These are phyloP conservation scores for Eragrostis nindensis DNA, from an alignment of 176 grass and related monocot species.

Conservation along the genomic window DNA sequence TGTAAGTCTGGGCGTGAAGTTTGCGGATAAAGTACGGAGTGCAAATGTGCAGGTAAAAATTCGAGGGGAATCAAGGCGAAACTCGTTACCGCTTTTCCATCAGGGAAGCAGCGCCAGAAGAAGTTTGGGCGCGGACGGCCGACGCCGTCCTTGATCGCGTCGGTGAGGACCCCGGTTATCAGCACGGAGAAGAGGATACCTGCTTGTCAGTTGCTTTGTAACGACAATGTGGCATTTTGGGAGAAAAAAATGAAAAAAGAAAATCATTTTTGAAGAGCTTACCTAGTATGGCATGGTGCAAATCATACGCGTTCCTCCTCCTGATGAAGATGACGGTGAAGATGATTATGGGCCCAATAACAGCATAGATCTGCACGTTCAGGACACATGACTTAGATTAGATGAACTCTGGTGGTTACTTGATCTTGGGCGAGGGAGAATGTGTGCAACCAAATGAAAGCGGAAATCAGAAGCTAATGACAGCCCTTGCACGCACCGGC, in stretches of 20 bases:
- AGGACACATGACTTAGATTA: background rate
- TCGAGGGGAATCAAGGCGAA: background rate
- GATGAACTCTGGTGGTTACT: too few relatives aligned
- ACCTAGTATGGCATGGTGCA: slow-evolving; percentile 57
- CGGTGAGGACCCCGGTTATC: slow-evolving; percentile 54
- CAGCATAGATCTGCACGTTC: slow-evolving; percentile 33
- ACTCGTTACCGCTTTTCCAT: slow-evolving; percentile 41
- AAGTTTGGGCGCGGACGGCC: slow-evolving; percentile 46
- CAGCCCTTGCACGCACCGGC: slow-evolving; percentile 10
- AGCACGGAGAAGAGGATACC: slow-evolving; percentile 50
- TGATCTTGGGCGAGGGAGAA: too few relatives aligned
- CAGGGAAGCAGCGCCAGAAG: slow-evolving; percentile 64
- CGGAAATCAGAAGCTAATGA: background rate
- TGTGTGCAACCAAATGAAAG: background rate
- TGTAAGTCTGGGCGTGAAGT: background rate
- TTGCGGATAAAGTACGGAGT: too few relatives aligned
- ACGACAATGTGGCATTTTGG: background rate
- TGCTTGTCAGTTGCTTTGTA: background rate
- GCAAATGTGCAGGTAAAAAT: background rate
- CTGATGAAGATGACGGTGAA: slow-evolving; percentile 31
- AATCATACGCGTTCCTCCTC: slow-evolving; percentile 43
- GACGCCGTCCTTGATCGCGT: slow-evolving; percentile 59
- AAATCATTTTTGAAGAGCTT: background rate
- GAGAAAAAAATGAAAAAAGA: too few relatives aligned
- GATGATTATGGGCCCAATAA: slow-evolving; percentile 49